Evolutionary conservation across 73 alveolate species (phyloP), one percentile per base, ranked within the genome.

Genomic region (Paramecium tetraurelia): DNA sequence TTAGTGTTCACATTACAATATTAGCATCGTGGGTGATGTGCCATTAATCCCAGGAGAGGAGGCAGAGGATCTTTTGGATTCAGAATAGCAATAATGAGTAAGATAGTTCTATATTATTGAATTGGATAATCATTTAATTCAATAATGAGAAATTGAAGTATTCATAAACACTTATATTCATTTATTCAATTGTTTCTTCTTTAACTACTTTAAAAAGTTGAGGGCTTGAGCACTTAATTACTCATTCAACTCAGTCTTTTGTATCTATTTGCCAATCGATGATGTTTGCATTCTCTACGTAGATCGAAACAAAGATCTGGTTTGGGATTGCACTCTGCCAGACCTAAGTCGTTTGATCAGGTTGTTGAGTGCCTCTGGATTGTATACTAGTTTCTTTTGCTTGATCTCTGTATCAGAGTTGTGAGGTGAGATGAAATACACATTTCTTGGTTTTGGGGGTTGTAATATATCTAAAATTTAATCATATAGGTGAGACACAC

Each of bases 321-420:
- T 63, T 63, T 63, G n/a, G 2, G 84, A 63, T 33, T 63, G 50
- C 5, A 63, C 84, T 63, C 46, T 63, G 2, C 84, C 84, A 27
- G 84, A 63, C 6, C 84, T 14, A 18, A 63, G 84, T 11, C 84
- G 50, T 16, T 63, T 63, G 11, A 63, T 63, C 11, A 63, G 46
- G 31, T 63, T 63, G 24, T 63, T 63, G n/a, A 63, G 84, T 27
- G 84, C 84, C 12, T 63, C 84, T 31, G 84, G 84, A 33, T 63
- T 63, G 29, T 63, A 63, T 11, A 63, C 84, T 12, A 63, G 9
- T 63, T 63, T 63, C 84, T 63, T 63, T 63, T 63, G 50, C 12
- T 63, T 63, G 14, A 63, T 33, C 12, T 63, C 84, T 27, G 84
- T 63, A 18, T 63, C 84, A 22, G 84, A 63, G 48, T 63, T 63